phyloP scores from a whole-genome alignment of 2,329 filamentous ascomycete genomes.

The Ceratocystis papillata region DNA sequence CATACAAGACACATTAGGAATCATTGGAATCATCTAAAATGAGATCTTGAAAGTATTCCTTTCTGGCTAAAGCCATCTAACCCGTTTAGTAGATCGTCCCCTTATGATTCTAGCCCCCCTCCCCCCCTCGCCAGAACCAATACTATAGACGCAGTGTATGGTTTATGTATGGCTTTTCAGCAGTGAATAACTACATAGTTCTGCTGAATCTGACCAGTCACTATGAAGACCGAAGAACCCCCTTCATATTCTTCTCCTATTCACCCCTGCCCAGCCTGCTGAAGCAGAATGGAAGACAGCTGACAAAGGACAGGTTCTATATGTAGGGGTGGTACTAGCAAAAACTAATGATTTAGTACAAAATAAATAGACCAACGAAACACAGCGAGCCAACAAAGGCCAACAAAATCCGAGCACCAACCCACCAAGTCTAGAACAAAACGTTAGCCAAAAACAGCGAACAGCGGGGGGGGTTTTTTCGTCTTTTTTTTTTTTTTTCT shows the following conservation, averaged over 20 bases:
- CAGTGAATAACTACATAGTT: neutral
- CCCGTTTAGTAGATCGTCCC: no score
- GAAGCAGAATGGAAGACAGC: neutral
- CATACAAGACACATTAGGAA: no score
- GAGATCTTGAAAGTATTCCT: no score
- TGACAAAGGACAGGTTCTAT: neutral
- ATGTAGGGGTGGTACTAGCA: conserved; percentile 9
- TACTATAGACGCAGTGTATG: conserved; percentile 3
- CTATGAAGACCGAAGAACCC: neutral
- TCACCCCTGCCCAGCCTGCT: neutral
- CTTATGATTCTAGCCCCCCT: no score
- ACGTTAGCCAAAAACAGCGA: neutral
- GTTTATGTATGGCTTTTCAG: conserved; percentile 11
- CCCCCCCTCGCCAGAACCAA: neutral
- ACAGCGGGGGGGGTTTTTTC: no score
- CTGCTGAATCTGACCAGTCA: conserved; percentile 4
- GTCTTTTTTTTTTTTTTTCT: no score
- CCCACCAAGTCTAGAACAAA: neutral
- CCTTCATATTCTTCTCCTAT: neutral
- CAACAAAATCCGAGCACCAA: neutral
- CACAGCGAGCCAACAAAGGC: neutral
- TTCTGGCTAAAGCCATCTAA: no score
- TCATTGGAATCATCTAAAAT: no score
- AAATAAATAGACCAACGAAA: neutral
- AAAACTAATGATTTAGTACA: neutral